A percentile compares a stretch with the other conserved stretches of the same genome.
phyloP scores from a whole-genome alignment of 108 stramenopile genomes.

The Skeletonema marinoi region DNA sequence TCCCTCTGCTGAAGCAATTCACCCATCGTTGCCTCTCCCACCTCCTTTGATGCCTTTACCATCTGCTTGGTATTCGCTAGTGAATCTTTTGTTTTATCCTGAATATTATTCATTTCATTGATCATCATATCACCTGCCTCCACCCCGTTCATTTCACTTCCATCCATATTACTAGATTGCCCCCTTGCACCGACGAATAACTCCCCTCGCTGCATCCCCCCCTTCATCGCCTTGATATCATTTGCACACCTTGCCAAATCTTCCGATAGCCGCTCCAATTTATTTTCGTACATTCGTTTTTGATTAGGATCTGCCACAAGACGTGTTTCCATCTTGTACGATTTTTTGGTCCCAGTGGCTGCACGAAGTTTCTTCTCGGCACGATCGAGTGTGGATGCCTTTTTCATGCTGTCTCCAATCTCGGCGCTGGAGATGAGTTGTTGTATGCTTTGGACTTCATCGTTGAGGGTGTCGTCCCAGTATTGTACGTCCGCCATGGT shows the following conservation, averaged over 20 bases:
- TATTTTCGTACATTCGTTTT: conserved; percentile 57
- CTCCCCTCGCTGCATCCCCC: conserved; percentile 63
- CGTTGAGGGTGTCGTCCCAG: conserved; percentile 83
- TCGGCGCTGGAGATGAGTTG: conserved; percentile 51
- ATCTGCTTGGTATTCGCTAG: conserved; percentile 68
- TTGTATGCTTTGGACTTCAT: conserved; percentile 70
- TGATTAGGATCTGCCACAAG: conserved; percentile 63
- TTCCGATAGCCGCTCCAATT: conserved; percentile 58
- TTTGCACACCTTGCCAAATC: conserved; percentile 60
- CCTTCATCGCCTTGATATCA: conserved; percentile 70
- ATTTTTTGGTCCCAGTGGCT: conserved; percentile 73
- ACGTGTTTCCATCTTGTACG: conserved; percentile 87
- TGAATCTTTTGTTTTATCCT: conserved; percentile 85
- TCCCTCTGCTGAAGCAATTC: conserved; percentile 90
- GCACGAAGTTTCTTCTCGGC: conserved; percentile 68
- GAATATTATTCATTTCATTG: conserved; percentile 61
- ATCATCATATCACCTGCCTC: conserved; percentile 79
- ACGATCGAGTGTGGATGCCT: conserved; percentile 58
- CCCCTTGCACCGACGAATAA: conserved; percentile 58
- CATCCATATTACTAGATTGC: conserved; percentile 10
- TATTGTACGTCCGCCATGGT: conserved; percentile 81
- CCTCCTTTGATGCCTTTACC: conserved; percentile 83
- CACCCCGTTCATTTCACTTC: conserved; percentile 52
- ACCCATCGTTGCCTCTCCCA: conserved; percentile 80
- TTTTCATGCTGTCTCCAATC: conserved; percentile 42